Conservation (phyloP, 2,329 filamentous ascomycete species). For the Arthrocladium fulminans region DNA sequence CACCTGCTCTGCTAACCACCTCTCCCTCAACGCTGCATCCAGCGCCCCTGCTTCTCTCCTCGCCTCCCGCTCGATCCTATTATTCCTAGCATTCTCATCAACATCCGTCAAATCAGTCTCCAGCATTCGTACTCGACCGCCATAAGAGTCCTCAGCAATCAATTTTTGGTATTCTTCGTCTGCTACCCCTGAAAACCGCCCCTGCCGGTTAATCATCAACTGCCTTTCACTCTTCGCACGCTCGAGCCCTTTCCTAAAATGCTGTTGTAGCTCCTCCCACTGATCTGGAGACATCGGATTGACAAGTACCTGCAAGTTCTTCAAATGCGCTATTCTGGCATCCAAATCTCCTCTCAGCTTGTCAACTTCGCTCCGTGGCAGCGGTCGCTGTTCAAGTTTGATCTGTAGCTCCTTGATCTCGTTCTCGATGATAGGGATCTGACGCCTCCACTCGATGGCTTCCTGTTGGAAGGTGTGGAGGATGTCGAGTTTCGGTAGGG, state of each 20-base stretch:
- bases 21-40: slow-evolving; percentile 3
- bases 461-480: not conserved
- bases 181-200: not conserved
- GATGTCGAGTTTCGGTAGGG: not conserved
- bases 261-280: too few relatives aligned
- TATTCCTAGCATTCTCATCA: slow-evolving; percentile 23
- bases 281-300: not conserved
- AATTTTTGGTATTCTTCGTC: not conserved
- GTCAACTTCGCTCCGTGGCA: not conserved
- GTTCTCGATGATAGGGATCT: not conserved
- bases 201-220: not conserved
- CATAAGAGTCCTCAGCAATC: not conserved
- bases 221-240: too few relatives aligned
- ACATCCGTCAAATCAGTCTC: slow-evolving; percentile 20
- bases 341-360: not conserved
- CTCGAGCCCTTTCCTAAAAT: too few relatives aligned
- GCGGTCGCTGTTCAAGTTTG: not conserved
- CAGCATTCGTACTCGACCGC: slow-evolving; percentile 10
- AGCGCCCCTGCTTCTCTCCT: slow-evolving; percentile 4
- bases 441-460: not conserved
- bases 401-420: not conserved
- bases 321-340: not conserved
- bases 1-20: slow-evolving; percentile 6
- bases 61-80: slow-evolving; percentile 29
- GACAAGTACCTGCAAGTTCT: not conserved